Evolutionary conservation across 2,329 filamentous ascomycete genomes (phyloP).

Genomic region (Fusarium haematococcum): DNA sequence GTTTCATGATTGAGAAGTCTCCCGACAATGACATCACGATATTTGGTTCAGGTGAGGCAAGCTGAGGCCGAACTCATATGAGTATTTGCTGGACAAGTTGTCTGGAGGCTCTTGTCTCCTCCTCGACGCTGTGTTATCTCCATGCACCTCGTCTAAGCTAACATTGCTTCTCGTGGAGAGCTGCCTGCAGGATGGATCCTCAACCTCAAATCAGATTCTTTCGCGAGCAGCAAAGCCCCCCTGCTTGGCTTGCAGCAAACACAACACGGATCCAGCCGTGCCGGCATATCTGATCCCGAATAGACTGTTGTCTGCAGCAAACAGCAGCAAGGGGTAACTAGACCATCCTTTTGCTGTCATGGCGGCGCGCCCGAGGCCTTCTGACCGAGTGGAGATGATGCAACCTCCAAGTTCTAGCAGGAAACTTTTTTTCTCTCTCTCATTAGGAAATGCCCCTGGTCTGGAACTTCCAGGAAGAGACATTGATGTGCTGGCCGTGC

Average conservation of each 20-base stretch:
- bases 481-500: slow-evolving; percentile 10
- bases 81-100: neutral
- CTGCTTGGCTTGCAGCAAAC: neutral
- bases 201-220: neutral
- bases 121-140: neutral
- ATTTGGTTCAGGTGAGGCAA: neutral
- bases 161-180: neutral
- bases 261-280: neutral
- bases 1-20: neutral
- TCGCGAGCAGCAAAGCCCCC: neutral
- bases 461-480: slow-evolving; percentile 12
- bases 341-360: neutral
- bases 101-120: neutral
- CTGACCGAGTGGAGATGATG: slow-evolving; percentile 12
- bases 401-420: neutral
- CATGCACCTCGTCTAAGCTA: neutral
- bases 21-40: neutral
- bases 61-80: neutral
- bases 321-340: neutral
- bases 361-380: neutral
- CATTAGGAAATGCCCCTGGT: neutral
- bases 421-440: neutral
- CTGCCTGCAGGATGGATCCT: neutral
- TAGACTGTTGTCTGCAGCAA: neutral
- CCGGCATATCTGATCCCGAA: neutral